Conservation (phyloP, 345 rosid species). For the Raphanus sativus region DNA sequence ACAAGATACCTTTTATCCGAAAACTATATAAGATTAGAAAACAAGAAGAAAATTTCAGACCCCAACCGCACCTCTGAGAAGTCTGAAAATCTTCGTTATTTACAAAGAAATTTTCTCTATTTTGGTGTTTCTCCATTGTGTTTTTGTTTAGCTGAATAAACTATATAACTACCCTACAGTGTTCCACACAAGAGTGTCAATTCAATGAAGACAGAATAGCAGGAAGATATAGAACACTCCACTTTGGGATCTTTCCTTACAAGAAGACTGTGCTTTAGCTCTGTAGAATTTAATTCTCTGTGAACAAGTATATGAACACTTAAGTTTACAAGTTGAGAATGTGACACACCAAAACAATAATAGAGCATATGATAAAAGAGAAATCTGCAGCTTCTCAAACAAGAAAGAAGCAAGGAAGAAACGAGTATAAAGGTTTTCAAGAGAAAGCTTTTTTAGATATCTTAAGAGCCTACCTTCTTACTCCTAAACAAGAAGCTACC, state of each 20-base stretch:
- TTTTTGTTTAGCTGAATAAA: conserved; percentile 71
- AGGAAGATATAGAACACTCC: too few species aligned
- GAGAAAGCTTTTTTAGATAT: too few species aligned
- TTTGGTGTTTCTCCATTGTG: conserved; percentile 36
- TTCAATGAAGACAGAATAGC: conserved; percentile 1
- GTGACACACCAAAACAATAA: neutral
- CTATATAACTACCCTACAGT: conserved; percentile 70
- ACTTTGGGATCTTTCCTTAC: conserved; percentile 68
- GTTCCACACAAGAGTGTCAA: neutral
- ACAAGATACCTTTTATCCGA: neutral
- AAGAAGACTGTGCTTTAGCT: conserved; percentile 64
- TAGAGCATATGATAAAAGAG: neutral
- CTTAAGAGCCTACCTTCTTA: too few species aligned
- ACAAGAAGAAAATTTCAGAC: neutral
- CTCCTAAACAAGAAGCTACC: too few species aligned
- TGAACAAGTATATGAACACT: conserved; percentile 28
- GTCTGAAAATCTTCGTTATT: neutral
- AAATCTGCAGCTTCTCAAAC: too few species aligned
- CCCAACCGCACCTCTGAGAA: neutral
- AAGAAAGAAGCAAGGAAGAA: too few species aligned
- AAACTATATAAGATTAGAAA: neutral
- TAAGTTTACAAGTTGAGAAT: neutral
- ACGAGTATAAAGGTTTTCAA: too few species aligned
- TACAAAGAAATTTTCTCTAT: neutral
- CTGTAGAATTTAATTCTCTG: conserved; percentile 71